Percentiles rank a stretch among this genome's conserved stretches.
phyloP scores from a whole-genome alignment of 768 basidiomycete species.

The Pisolithus albus region DNA sequence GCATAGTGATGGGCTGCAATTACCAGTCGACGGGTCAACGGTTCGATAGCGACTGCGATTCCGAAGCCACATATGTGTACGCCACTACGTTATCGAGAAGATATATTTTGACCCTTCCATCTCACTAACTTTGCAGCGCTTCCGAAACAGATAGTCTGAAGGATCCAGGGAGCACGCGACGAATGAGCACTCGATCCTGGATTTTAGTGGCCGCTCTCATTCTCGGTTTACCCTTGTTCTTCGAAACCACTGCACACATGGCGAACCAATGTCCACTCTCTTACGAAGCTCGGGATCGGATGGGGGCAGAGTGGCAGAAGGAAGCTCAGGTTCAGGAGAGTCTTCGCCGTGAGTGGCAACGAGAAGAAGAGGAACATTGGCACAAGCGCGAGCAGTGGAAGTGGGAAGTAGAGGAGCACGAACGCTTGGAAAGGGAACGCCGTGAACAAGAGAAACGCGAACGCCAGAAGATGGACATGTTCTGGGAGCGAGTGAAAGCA shows the following conservation, averaged over 20 bases:
- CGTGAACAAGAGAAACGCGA: constrained; percentile 11
- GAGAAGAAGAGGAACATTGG: background rate
- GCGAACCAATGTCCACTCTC: background rate
- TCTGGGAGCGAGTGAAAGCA: constrained; percentile 13
- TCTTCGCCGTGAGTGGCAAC: background rate
- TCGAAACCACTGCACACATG: background rate
- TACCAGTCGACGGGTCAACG: too few species aligned
- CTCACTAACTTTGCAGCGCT: background rate
- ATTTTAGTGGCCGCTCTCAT: background rate
- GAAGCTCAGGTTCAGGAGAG: background rate
- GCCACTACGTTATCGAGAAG: too few species aligned
- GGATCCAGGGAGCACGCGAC: background rate
- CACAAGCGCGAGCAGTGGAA: background rate
- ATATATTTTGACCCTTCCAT: too few species aligned
- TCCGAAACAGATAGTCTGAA: background rate
- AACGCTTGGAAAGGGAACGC: constrained; percentile 12
- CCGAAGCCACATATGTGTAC: too few species aligned
- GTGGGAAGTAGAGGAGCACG: constrained; percentile 13
- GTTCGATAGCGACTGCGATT: too few species aligned
- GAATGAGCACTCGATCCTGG: background rate
- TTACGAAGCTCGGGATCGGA: background rate
- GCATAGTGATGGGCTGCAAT: too few species aligned
- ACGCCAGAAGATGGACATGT: constrained; percentile 15
- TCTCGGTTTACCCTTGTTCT: background rate
- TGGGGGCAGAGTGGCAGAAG: background rate